Conservation (phyloP, 2,329 filamentous ascomycete species). For the Hypomyces perniciosus region DNA sequence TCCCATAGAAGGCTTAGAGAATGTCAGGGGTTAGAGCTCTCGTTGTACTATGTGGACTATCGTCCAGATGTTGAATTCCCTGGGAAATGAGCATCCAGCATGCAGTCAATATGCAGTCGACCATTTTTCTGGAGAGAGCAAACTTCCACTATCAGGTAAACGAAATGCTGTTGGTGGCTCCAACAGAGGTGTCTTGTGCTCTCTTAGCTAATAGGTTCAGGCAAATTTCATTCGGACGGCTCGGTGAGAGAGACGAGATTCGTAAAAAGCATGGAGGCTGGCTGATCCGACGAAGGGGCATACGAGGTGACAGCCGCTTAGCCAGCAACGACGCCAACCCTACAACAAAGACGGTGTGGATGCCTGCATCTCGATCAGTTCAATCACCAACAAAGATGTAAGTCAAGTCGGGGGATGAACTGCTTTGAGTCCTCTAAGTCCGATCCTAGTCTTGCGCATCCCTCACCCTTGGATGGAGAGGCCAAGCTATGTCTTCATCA, state of each 20-base stretch:
- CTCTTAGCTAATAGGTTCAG: neutral
- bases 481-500: neutral
- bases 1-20: conserved; percentile 17
- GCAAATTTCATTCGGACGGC: neutral
- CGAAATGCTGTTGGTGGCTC: neutral
- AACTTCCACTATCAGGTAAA: neutral
- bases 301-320: neutral
- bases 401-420: neutral
- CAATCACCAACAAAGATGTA: conserved; percentile 9
- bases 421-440: neutral
- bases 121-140: neutral
- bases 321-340: neutral
- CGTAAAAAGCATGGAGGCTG: neutral
- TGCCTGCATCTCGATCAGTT: conserved; percentile 6
- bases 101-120: neutral
- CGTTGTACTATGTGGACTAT: neutral
- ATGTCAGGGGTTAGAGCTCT: conserved; percentile 6
- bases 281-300: neutral
- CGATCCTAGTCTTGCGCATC: neutral
- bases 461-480: neutral
- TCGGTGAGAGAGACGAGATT: neutral
- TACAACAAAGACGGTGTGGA: conserved; percentile 1
- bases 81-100: too few species aligned
- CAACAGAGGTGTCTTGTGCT: neutral
- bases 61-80: too few species aligned